Percentiles rank a stretch among this genome's conserved stretches.
These are phyloP conservation scores for Lodderomyces parapsilosis DNA, from an alignment of 1,139 yeast genomes.

Conservation along the genomic window DNA sequence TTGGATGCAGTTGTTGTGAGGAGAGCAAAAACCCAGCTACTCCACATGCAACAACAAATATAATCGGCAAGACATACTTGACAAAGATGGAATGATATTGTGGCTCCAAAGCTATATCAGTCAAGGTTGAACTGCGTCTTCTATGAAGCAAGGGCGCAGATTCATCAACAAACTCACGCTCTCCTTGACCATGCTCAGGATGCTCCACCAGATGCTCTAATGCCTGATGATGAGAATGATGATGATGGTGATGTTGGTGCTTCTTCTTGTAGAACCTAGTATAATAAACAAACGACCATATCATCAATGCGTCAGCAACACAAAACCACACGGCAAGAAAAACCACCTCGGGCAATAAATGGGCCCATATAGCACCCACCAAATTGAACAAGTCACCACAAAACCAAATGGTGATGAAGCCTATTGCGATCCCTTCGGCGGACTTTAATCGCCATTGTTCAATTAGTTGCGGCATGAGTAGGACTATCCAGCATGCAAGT, in stretches of 20 bases:
- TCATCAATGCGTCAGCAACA: slow-evolving; percentile 63
- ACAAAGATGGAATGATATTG: slow-evolving; percentile 44
- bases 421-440: slow-evolving; percentile 76
- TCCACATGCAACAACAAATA: slow-evolving; percentile 71
- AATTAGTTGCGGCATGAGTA: slow-evolving; percentile 73
- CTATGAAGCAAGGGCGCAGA: slow-evolving; percentile 14
- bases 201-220: not conserved
- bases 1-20: slow-evolving; percentile 13
- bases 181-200: slow-evolving; percentile 3
- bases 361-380: slow-evolving; percentile 70
- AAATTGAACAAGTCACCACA: slow-evolving; percentile 71
- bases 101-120: slow-evolving; percentile 46
- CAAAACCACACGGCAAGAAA: slow-evolving; percentile 75
- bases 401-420: slow-evolving; percentile 70
- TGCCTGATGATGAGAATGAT: slow-evolving; percentile 8
- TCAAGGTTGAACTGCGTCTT: slow-evolving; percentile 44
- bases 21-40: slow-evolving; percentile 50
- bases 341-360: slow-evolving; percentile 66
- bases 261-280: slow-evolving; percentile 41
- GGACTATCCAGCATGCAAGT: slow-evolving; percentile 78
- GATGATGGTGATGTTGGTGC: slow-evolving; percentile 18
- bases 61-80: slow-evolving; percentile 57
- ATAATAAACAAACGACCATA: slow-evolving; percentile 61
- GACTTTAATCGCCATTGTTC: slow-evolving; percentile 80
- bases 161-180: slow-evolving; percentile 6